phyloP scores from a whole-genome alignment of 768 basidiomycete species.

The Serendipita sp. region DNA sequence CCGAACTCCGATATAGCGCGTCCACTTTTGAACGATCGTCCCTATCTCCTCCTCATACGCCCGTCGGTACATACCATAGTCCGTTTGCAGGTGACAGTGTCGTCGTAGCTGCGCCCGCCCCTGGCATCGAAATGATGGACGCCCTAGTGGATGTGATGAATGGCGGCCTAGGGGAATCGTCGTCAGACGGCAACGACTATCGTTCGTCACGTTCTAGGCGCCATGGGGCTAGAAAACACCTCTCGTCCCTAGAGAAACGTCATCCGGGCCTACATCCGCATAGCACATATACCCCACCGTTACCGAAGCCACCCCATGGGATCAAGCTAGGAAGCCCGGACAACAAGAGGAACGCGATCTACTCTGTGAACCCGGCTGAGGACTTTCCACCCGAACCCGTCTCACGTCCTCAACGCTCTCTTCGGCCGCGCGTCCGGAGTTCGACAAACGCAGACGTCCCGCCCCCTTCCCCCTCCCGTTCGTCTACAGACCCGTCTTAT shows the following conservation, averaged over 20 bases:
- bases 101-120: constrained; percentile 56
- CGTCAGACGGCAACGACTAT: constrained; percentile 6
- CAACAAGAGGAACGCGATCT: background rate
- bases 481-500: constrained; percentile 1
- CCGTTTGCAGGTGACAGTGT: constrained; percentile 20
- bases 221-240: constrained; percentile 26
- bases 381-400: background rate
- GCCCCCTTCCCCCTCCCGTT: constrained; percentile 8
- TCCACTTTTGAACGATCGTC: constrained; percentile 7
- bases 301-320: constrained; percentile 73
- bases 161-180: constrained; percentile 20
- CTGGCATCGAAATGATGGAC: constrained; percentile 78
- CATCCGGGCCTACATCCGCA: constrained; percentile 42
- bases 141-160: constrained; percentile 85
- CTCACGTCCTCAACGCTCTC: background rate
- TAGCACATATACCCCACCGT: constrained; percentile 48
- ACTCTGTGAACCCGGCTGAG: background rate
- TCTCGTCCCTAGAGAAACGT: constrained; percentile 33
- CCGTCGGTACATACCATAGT: constrained; percentile 6
- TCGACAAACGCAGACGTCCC: background rate
- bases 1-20: constrained; percentile 4
- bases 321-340: constrained; percentile 42
- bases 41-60: constrained; percentile 9
- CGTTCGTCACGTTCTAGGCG: constrained; percentile 7
- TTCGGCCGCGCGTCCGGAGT: background rate